These are phyloP conservation scores for Lindgomyces ingoldianus DNA, from an alignment of 495 filamentous ascomycete genomes.

Conservation along the genomic window DNA sequence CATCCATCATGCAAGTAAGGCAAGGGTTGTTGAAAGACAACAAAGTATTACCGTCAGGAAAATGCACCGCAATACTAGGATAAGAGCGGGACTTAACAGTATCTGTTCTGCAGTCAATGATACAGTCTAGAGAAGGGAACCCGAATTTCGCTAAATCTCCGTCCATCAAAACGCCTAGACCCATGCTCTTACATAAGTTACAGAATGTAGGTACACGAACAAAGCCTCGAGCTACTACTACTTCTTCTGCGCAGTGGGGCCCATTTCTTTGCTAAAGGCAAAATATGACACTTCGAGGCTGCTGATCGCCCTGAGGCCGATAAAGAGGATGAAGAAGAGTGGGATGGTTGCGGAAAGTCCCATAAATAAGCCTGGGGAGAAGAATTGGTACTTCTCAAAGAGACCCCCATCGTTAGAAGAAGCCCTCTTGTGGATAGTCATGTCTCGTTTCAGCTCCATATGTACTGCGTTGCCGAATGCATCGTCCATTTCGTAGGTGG, in stretches of 20 bases:
- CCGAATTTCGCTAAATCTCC: too few relatives aligned
- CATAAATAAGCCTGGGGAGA: slow-evolving; percentile 87
- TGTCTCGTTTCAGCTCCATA: slow-evolving; percentile 63
- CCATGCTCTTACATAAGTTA: slow-evolving; percentile 29
- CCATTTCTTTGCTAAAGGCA: slow-evolving; percentile 95
- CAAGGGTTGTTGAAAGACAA: too few relatives aligned
- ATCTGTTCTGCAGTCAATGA: neutral
- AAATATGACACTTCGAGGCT: slow-evolving; percentile 87
- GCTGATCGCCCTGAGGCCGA: slow-evolving; percentile 71
- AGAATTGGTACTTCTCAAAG: slow-evolving; percentile 90
- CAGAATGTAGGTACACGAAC: slow-evolving; percentile 16
- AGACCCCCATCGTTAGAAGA: slow-evolving; percentile 55
- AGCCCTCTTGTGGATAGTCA: slow-evolving; percentile 40
- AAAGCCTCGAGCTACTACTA: slow-evolving; percentile 56
- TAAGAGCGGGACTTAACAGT: neutral
- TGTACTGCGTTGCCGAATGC: slow-evolving; percentile 54
- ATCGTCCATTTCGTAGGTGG: slow-evolving; percentile 56
- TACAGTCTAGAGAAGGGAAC: neutral
- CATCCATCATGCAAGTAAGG: too few relatives aligned
- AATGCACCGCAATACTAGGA: too few relatives aligned
- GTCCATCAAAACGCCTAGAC: neutral
- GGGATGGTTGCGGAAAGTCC: slow-evolving; percentile 67
- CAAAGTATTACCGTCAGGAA: too few relatives aligned
- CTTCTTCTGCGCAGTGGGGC: slow-evolving; percentile 83
- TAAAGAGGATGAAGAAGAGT: slow-evolving; percentile 72